These are phyloP conservation scores for Ephemerocybe angulata DNA, from an alignment of 768 basidiomycete genomes.

Conservation along the genomic window DNA sequence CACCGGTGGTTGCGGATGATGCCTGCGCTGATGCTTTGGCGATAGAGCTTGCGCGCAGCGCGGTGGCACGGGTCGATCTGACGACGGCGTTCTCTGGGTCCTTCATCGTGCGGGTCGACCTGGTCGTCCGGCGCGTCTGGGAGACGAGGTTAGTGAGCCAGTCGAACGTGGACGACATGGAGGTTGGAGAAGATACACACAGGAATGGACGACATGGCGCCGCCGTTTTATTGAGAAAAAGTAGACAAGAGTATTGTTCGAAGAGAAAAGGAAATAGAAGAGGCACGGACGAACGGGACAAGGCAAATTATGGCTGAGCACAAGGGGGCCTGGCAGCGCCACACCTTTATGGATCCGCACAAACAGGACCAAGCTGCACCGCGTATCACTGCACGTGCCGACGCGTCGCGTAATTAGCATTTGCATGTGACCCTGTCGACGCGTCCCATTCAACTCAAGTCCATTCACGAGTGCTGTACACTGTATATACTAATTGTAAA, in stretches of 20 bases:
- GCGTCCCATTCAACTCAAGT: not conserved
- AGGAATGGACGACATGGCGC: constrained; percentile 9
- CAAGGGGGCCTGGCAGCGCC: not conserved
- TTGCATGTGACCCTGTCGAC: not conserved
- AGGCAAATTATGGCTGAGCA: constrained; percentile 2
- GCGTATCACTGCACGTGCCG: not conserved
- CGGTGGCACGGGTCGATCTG: constrained; percentile 53
- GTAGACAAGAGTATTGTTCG: not conserved
- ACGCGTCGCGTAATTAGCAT: constrained; percentile 1
- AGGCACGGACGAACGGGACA: not conserved
- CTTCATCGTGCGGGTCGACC: constrained; percentile 44
- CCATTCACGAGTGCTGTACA: too few relatives aligned
- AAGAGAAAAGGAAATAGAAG: not conserved
- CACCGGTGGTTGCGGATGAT: constrained; percentile 33
- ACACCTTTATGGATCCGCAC: not conserved
- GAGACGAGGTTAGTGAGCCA: not conserved
- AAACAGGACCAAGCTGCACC: not conserved
- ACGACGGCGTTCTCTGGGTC: constrained; percentile 75
- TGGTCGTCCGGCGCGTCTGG: constrained; percentile 35
- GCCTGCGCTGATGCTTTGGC: constrained; percentile 3
- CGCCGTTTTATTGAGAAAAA: not conserved
- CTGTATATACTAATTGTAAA: too few relatives aligned
- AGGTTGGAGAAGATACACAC: not conserved
- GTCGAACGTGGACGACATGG: not conserved
- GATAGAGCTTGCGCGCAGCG: constrained; percentile 21